phyloP scores from a whole-genome alignment of 2,329 filamentous ascomycete genomes.

The Colletotrichum lupini region DNA sequence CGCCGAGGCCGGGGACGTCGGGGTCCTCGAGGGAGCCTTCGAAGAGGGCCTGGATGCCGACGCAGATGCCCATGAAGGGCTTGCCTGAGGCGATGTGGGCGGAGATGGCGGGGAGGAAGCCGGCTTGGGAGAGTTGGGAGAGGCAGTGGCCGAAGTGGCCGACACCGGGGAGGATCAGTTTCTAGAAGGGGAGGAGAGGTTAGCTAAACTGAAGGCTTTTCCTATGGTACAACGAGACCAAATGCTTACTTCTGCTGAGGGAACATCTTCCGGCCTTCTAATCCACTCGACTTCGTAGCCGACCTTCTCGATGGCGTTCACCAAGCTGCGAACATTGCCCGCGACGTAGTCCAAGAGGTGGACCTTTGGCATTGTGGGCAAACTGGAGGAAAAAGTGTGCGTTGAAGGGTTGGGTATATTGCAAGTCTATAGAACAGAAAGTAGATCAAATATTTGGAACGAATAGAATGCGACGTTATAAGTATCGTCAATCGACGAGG shows the following conservation, averaged over 20 bases:
- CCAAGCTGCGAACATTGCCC: conserved; percentile 94
- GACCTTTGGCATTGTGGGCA: conserved; percentile 75
- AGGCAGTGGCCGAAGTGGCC: conserved; percentile 98
- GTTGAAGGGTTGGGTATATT: neutral
- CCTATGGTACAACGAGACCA: neutral
- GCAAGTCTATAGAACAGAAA: neutral
- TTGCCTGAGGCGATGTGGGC: conserved; percentile 90
- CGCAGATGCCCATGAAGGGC: conserved; percentile 97
- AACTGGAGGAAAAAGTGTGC: neutral
- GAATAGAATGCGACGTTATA: conserved; percentile 19
- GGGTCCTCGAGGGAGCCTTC: conserved; percentile 84
- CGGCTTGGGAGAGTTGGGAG: conserved; percentile 82
- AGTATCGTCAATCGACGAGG: neutral
- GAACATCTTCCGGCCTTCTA: conserved; percentile 83
- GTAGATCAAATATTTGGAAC: neutral
- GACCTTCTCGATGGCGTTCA: conserved; percentile 96
- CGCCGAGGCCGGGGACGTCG: conserved; percentile 76
- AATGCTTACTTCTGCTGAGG: conserved; percentile 80
- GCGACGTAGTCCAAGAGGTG: conserved; percentile 90
- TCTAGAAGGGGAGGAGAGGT: conserved; percentile 60
- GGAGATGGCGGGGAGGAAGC: conserved; percentile 84
- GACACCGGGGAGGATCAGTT: conserved; percentile 94
- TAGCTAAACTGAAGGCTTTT: neutral
- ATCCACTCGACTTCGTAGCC: conserved; percentile 96
- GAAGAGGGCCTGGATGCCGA: conserved; percentile 92